phyloP scores from a whole-genome alignment of 805 yeast species.

The Suhomyces canberraensis region DNA sequence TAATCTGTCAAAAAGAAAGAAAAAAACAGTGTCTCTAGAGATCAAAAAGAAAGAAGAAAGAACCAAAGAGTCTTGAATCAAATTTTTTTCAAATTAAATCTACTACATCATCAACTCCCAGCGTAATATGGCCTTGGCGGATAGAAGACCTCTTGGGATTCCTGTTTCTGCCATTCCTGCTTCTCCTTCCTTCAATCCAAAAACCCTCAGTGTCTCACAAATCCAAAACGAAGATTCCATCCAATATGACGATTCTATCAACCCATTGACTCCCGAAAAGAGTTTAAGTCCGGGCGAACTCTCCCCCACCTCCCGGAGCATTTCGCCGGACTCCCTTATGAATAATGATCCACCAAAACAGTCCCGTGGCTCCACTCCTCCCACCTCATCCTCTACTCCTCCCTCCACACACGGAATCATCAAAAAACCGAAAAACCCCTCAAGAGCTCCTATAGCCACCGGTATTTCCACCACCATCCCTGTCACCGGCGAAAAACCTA shows the following conservation, averaged over 20 bases:
- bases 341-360: constrained; percentile 13
- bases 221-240: neutral
- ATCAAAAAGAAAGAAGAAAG: too few species aligned
- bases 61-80: too few species aligned
- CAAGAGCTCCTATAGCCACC: constrained; percentile 57
- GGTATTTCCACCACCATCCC: constrained; percentile 79
- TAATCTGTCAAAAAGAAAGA: constrained; percentile 2
- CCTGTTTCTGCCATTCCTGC: constrained; percentile 49
- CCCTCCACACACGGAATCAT: constrained; percentile 7
- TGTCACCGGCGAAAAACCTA: constrained; percentile 68
- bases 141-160: constrained; percentile 60
- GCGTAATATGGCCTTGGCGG: constrained; percentile 57
- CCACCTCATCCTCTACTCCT: constrained; percentile 7
- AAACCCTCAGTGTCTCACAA: constrained; percentile 15
- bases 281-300: constrained; percentile 28
- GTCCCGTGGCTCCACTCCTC: constrained; percentile 33
- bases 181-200: constrained; percentile 40
- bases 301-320: constrained; percentile 38
- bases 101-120: too few species aligned
- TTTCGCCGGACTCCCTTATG: constrained; percentile 44
- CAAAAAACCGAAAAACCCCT: constrained; percentile 35
- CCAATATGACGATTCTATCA: constrained; percentile 10
- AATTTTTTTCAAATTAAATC: too few species aligned
- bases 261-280: constrained; percentile 23
- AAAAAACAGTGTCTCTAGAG: constrained; percentile 1